phyloP scores from a whole-genome alignment of 2,329 filamentous ascomycete genomes.

The Shiraia bambusicola region DNA sequence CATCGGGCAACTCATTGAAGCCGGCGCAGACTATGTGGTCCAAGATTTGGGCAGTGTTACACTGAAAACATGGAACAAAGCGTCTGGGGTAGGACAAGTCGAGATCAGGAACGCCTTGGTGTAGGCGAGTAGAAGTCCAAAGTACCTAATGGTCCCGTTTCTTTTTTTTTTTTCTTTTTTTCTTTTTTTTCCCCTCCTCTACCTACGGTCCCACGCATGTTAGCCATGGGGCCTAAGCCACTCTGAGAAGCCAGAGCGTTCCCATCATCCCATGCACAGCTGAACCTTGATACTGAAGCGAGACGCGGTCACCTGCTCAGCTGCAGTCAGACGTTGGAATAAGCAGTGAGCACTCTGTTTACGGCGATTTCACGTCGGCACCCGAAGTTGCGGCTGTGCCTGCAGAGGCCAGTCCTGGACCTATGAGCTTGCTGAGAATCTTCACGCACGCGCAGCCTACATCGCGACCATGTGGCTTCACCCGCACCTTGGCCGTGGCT shows the following conservation, averaged over 20 bases:
- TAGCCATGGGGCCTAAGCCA: neutral
- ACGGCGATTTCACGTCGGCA: constrained; percentile 21
- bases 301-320: constrained; percentile 10
- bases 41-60: constrained; percentile 73
- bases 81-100: constrained; percentile 63
- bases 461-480: constrained; percentile 7
- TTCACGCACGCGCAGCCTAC: constrained; percentile 23
- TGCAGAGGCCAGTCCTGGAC: constrained; percentile 12
- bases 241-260: neutral
- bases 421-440: neutral
- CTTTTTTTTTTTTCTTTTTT: too few species aligned
- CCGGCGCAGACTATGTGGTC: constrained; percentile 87
- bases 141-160: too few species aligned
- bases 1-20: constrained; percentile 67
- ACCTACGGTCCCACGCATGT: too few species aligned
- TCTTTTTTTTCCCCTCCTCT: too few species aligned
- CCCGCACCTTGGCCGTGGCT: constrained; percentile 5
- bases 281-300: constrained; percentile 1
- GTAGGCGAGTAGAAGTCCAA: constrained; percentile 16
- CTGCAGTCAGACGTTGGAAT: constrained; percentile 19
- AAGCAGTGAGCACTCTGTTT: constrained; percentile 14
- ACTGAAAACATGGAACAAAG: constrained; percentile 57
- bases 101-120: constrained; percentile 65
- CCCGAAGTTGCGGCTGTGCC: constrained; percentile 15
- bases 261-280: neutral